phyloP scores from a whole-genome alignment of 202 grass and related monocot genomes.

The Eragrostis tef region DNA sequence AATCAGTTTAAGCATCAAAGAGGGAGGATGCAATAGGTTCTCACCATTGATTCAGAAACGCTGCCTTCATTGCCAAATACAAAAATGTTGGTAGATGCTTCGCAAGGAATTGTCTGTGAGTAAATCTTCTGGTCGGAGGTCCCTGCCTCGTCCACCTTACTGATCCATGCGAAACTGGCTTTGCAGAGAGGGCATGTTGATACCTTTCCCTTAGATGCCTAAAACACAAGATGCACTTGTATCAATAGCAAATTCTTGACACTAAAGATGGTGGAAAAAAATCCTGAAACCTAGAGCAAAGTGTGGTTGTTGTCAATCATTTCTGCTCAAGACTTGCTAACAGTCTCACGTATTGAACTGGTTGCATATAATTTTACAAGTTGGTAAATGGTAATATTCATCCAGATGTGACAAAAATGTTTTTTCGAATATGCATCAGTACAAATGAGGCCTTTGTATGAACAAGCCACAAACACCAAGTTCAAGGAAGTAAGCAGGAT shows the following conservation, averaged over 20 bases:
- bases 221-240: slow-evolving; percentile 27
- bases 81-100: slow-evolving; percentile 51
- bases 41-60: slow-evolving; percentile 48
- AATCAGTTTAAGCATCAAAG: background rate
- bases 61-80: slow-evolving; percentile 36
- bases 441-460: background rate
- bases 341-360: background rate
- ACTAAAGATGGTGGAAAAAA: background rate
- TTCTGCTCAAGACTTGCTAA: background rate
- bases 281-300: background rate
- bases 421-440: slow-evolving; percentile 14
- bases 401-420: background rate
- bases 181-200: slow-evolving; percentile 92
- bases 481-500: background rate
- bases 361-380: slow-evolving; percentile 13
- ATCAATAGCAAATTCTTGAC: slow-evolving; percentile 13
- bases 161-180: slow-evolving; percentile 68
- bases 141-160: slow-evolving; percentile 68
- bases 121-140: slow-evolving; percentile 89
- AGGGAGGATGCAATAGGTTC: slow-evolving; percentile 32
- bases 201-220: slow-evolving; percentile 65
- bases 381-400: background rate
- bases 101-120: slow-evolving; percentile 74
- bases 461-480: background rate
- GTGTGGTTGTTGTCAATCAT: background rate